These are phyloP conservation scores for Gyromitra esculenta DNA, from an alignment of 2,329 filamentous ascomycete genomes.

Conservation along the genomic window DNA sequence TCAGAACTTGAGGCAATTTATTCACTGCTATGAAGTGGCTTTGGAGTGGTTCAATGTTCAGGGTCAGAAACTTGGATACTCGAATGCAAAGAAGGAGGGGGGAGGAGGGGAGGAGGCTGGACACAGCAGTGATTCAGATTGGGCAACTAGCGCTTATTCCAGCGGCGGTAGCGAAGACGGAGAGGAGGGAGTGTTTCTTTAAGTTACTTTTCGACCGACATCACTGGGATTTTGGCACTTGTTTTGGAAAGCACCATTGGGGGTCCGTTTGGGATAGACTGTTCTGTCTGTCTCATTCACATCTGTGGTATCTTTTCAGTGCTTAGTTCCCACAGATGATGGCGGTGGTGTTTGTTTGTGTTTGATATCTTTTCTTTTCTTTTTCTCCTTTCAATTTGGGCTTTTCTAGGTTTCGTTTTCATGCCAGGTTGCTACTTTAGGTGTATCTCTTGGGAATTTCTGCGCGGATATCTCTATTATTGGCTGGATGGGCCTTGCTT, in stretches of 20 bases:
- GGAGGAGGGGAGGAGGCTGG: neutral
- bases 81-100: neutral
- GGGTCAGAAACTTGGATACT: neutral
- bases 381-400: neutral
- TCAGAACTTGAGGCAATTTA: conserved; percentile 31
- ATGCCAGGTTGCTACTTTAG: neutral
- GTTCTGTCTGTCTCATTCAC: neutral
- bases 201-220: neutral
- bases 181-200: neutral
- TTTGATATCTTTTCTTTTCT: neutral
- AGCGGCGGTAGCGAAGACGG: neutral
- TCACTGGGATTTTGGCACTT: conserved; percentile 7
- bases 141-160: neutral
- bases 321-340: neutral
- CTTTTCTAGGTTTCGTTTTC: neutral
- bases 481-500: neutral
- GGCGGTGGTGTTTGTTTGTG: neutral
- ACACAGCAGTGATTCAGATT: neutral
- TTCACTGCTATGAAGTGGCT: conserved; percentile 16
- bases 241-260: conserved; percentile 18
- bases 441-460: neutral
- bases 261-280: neutral
- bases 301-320: conserved; percentile 7
- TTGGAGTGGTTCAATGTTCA: conserved; percentile 19
- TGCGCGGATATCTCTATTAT: neutral